Evolutionary conservation across 805 yeast genomes (phyloP), one percentile per base, ranked within the genome.

Genomic region (Pachysolen tannophilus): DNA sequence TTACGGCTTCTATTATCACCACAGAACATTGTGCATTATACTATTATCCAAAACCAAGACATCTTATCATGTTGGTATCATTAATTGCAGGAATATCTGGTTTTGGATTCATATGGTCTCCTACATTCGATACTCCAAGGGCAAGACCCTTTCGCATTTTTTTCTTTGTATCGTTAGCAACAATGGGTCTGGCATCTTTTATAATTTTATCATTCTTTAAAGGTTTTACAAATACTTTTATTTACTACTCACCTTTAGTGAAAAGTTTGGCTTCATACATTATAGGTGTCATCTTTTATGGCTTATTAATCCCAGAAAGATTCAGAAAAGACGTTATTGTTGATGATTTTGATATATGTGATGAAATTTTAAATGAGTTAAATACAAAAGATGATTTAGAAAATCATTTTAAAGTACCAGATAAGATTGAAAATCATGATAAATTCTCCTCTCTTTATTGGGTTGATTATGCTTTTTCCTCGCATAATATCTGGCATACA

Each of bases 401-500:
- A 26, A 43, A 43, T 6, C 70, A 71, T 46, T 66, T 73, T 43
- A 55, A 56, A 21, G 34, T 43, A 5, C 78, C 77, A 5, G 55
- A 56, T 2, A 29, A 41, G 21, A 53, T 65, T 16, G 48, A 45
- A 8, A 37, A 50, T 18, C 46, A 54, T 27, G 45, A 56, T 3
- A 62, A 60, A 11, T 66, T 78, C 35, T 47, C 58, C 24, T 75
- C 86, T 1, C 53, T 82, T 15, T 90, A 82, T 90, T 87, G 96
- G 90, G 78, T 78, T 11, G 92, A 83, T 47, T 82, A 81, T 53
- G 55, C 72, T 19, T 65, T 78, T 35, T 70, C 76, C 28, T 84
- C 95, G 25, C 98, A 90, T 56, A 88, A 87, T 49, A 64, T 90
- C 20, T 90, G 98, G 98, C 98, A 90, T 59, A 54, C 86, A 9